A percentile compares a stretch with the other conserved stretches of the same genome.
Conservation (phyloP, 106 monocot genomes). For the Acorus gramineus region DNA sequence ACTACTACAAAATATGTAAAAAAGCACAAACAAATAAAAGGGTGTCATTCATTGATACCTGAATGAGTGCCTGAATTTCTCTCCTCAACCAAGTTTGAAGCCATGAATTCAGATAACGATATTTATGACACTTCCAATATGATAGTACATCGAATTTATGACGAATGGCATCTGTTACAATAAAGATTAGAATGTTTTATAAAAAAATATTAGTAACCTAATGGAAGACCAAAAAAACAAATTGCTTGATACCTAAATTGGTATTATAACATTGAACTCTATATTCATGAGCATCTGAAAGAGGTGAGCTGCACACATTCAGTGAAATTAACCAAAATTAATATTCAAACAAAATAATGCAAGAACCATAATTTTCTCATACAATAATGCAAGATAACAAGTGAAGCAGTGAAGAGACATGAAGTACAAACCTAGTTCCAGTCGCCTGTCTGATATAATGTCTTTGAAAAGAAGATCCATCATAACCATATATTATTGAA, state of each 20-base stretch:
- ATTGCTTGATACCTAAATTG: background rate
- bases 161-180: background rate
- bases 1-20: too few species aligned
- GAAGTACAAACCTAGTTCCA: background rate
- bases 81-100: background rate
- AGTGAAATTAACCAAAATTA: background rate
- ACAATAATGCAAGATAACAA: background rate
- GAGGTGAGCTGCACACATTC: background rate
- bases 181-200: background rate
- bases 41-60: background rate
- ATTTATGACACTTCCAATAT: background rate
- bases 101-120: background rate
- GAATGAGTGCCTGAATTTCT: background rate
- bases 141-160: background rate
- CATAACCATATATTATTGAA: background rate
- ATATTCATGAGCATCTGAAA: background rate
- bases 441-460: background rate
- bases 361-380: background rate
- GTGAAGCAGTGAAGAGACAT: background rate
- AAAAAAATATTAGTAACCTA: background rate
- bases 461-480: background rate
- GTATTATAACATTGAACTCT: background rate
- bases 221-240: background rate
- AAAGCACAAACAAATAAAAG: too few species aligned
- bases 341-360: background rate